phyloP scores from a whole-genome alignment of 176 grass and related monocot species.

The Raddia guianensis region DNA sequence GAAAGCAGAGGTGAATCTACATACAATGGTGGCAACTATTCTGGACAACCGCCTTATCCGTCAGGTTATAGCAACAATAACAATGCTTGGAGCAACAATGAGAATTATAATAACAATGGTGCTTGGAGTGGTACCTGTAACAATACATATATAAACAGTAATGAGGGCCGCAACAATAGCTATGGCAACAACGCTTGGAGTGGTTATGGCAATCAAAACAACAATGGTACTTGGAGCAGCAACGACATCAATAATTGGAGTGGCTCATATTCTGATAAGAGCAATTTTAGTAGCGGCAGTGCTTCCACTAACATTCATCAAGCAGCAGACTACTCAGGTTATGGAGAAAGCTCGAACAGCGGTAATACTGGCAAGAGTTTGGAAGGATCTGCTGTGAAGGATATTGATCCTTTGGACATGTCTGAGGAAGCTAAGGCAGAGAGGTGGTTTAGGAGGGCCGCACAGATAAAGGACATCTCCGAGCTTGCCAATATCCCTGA shows the following conservation, averaged over 20 bases:
- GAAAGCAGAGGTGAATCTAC: constrained; percentile 27
- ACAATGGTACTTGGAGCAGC: constrained; percentile 30
- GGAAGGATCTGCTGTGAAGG: constrained; percentile 84
- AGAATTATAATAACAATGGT: not conserved
- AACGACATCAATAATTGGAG: constrained; percentile 21
- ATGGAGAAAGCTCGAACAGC: constrained; percentile 40
- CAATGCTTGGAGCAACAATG: constrained; percentile 32
- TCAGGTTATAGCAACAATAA: constrained; percentile 37
- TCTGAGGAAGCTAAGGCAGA: constrained; percentile 96
- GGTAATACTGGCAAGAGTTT: constrained; percentile 64
- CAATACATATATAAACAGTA: not conserved
- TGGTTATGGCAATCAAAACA: not conserved
- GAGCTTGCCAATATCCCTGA: constrained; percentile 91
- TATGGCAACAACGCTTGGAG: not conserved
- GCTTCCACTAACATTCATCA: constrained; percentile 40
- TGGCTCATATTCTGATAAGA: constrained; percentile 34
- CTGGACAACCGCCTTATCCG: constrained; percentile 37
- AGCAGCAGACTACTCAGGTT: constrained; percentile 18
- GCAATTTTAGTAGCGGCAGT: not conserved
- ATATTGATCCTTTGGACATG: constrained; percentile 93
- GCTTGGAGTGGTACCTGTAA: not conserved
- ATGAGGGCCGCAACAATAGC: not conserved
- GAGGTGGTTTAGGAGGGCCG: constrained; percentile 94
- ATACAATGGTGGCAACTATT: constrained; percentile 24
- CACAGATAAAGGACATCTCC: constrained; percentile 92